phyloP scores from a whole-genome alignment of 2,329 filamentous ascomycete species.

The Pestalotiopsis sp. region DNA sequence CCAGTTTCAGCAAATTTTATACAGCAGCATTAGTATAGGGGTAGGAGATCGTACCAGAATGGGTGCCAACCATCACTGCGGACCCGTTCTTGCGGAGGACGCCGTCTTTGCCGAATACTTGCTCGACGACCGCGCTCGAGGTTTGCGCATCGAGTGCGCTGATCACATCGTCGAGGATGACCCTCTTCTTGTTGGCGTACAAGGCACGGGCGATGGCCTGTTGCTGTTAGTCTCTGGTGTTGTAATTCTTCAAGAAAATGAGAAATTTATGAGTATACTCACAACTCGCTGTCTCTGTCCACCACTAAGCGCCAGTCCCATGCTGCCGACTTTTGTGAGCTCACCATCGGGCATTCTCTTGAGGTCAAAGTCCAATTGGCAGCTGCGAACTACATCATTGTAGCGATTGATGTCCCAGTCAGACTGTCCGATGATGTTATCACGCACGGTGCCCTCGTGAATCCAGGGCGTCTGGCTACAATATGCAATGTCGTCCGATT shows the following conservation, averaged over 20 bases:
- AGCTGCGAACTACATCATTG: background rate
- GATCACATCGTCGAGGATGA: slow-evolving; percentile 39
- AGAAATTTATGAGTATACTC: slow-evolving; percentile 6
- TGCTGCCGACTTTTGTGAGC: slow-evolving; percentile 14
- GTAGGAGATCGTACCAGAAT: slow-evolving; percentile 17
- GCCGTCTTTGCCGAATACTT: slow-evolving; percentile 32
- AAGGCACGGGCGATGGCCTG: slow-evolving; percentile 40
- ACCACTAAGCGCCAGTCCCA: slow-evolving; percentile 29
- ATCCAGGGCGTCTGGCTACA: slow-evolving; percentile 41
- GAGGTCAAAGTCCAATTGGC: background rate
- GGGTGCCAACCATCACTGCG: slow-evolving; percentile 36
- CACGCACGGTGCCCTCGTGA: slow-evolving; percentile 33
- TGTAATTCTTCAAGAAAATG: background rate
- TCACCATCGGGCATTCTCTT: background rate
- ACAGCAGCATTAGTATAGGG: background rate
- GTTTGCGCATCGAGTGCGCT: slow-evolving; percentile 39
- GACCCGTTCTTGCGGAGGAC: slow-evolving; percentile 27
- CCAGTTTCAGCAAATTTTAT: background rate
- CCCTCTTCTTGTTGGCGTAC: slow-evolving; percentile 29
- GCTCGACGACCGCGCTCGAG: slow-evolving; percentile 28
- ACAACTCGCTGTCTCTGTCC: slow-evolving; percentile 33
- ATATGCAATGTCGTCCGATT: slow-evolving; percentile 21
- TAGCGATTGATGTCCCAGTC: slow-evolving; percentile 1
- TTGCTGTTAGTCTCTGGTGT: slow-evolving; percentile 15
- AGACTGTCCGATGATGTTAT: slow-evolving; percentile 30